A percentile compares a stretch with the other conserved stretches of the same genome.
Conservation (phyloP, 805 yeast species). For the Suhomyces sp. region DNA sequence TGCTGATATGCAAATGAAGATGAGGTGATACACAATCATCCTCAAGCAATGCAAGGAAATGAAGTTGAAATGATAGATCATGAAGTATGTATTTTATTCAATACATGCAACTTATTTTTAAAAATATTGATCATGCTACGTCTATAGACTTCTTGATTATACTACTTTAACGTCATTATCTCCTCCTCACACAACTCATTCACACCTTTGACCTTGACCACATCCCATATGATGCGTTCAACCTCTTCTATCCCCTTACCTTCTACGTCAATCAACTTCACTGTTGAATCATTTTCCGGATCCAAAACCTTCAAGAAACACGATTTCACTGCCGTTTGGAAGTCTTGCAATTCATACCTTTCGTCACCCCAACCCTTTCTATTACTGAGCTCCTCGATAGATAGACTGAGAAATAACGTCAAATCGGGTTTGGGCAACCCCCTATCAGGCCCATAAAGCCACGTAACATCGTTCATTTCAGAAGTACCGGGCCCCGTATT, state of each 20-base stretch:
- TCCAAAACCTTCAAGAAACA: conserved; percentile 53
- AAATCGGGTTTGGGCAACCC: conserved; percentile 89
- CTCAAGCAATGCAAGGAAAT: no score
- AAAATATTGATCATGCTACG: no score
- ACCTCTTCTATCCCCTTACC: conserved; percentile 59
- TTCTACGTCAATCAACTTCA: conserved; percentile 57
- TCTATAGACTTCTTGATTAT: no score
- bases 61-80: no score
- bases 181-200: no score
- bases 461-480: conserved; percentile 47
- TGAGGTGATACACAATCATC: no score
- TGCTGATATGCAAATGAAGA: no score
- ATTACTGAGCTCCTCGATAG: conserved; percentile 38
- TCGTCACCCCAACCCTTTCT: conserved; percentile 94
- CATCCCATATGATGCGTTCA: conserved; percentile 41
- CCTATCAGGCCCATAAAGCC: conserved; percentile 81
- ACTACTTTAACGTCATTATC: no score
- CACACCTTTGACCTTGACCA: conserved; percentile 7
- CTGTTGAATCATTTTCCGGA: conserved; percentile 25
- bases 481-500: conserved; percentile 6
- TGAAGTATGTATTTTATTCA: no score
- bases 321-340: conserved; percentile 69
- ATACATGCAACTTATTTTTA: no score
- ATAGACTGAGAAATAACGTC: conserved; percentile 70
- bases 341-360: conserved; percentile 72